Evolutionary conservation across 73 alveolate species (phyloP), one percentile per base, ranked within the genome.

Genomic region (Symbiodinium natans): DNA sequence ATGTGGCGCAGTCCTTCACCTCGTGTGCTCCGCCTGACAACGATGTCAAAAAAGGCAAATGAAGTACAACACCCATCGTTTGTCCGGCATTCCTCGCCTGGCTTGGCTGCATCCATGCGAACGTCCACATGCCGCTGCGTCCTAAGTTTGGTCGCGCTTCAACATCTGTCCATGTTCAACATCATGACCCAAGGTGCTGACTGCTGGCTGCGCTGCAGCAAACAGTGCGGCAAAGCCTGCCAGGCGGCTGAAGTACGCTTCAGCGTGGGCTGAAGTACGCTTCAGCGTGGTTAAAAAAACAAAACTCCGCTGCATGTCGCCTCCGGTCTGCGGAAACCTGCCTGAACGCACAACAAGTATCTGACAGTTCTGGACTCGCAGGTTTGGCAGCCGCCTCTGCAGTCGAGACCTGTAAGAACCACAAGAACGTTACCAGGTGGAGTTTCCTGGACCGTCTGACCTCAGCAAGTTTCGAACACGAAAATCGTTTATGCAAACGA

Each of bases 121-220:
- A 13, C 11, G 21, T 63, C 80, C 40, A 63, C 40, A 63, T 36
- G 80, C 29, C 80, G 80, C 80, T 23, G 36, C 27, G 80, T 63
- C 80, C 80, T 63, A 36, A 63, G 80, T 27, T 36, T 46, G 59
- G 59, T 13, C 6, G 59, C n/a, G n/a, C n/a, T n/a, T n/a, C n/a
- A n/a, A n/a, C n/a, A n/a, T n/a, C n/a, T 46, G 59, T 13, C 59
- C 6, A 46, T 46, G 59, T 46, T 13, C 59, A 46, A 46, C 13
- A 46, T 13, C 6, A 13, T 46, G 13, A 6, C 13, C 9, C 38
- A 63, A 9, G 80, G 80, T 36, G 36, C 0, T 36, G 29, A 17
- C 80, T 63, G 80, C 80, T 63, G 80, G 80, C 80, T 63, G 80
- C 80, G 80, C 80, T 63, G 80, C 80, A 63, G 33, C 80, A 63